phyloP scores from a whole-genome alignment of 2,329 filamentous ascomycete species.

The Eurotiales sp. region DNA sequence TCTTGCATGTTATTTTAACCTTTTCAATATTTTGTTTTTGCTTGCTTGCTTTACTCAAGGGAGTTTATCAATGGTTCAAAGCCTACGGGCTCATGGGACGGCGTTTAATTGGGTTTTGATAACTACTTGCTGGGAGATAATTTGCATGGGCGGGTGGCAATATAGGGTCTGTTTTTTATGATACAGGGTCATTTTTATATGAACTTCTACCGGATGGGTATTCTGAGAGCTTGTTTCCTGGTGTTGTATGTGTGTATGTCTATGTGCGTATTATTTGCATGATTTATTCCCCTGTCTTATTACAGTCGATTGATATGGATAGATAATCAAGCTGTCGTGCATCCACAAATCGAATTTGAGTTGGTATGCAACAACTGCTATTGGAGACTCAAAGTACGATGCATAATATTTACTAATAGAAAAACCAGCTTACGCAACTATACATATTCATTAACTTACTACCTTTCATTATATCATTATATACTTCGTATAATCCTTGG shows the following conservation, averaged over 20 bases:
- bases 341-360: too few relatives aligned
- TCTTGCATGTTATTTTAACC: not conserved
- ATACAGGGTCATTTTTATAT: conserved; percentile 10
- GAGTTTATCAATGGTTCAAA: conserved; percentile 4
- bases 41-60: not conserved
- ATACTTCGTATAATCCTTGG: too few relatives aligned
- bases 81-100: conserved; percentile 12
- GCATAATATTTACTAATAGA: too few relatives aligned
- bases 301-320: not conserved
- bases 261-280: conserved; percentile 1
- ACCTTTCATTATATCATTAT: too few relatives aligned
- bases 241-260: not conserved
- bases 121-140: not conserved
- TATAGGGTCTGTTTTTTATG: not conserved
- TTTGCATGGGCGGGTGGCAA: conserved; percentile 11
- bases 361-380: too few relatives aligned
- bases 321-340: too few relatives aligned
- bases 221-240: not conserved
- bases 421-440: too few relatives aligned
- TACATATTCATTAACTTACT: too few relatives aligned
- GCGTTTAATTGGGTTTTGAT: conserved; percentile 7
- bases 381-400: too few relatives aligned
- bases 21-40: conserved; percentile 8
- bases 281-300: conserved; percentile 2
- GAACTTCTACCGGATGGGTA: conserved; percentile 7